These are phyloP conservation scores for Iris macrosiphon DNA, from an alignment of 106 monocot species.

Conservation along the genomic window DNA sequence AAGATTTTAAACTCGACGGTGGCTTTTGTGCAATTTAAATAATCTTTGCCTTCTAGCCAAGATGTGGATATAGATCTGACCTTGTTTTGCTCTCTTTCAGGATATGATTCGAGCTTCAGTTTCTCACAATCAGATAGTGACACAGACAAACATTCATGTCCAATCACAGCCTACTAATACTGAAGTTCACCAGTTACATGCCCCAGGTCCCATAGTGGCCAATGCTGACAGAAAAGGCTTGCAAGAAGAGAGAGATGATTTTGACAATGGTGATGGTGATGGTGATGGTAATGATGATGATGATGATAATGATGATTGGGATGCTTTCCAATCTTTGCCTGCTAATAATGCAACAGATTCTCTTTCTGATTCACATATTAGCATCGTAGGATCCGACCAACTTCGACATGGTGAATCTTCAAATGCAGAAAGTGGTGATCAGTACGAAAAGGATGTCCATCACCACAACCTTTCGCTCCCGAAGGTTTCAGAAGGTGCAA, in stretches of 20 bases:
- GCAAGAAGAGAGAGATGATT: constrained; percentile 5
- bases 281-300: constrained; percentile 40
- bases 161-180: constrained; percentile 12
- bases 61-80: not conserved
- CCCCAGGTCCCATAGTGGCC: constrained; percentile 6
- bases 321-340: constrained; percentile 83
- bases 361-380: constrained; percentile 1
- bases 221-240: constrained; percentile 1
- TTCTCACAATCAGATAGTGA: constrained; percentile 27
- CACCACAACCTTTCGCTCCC: not conserved
- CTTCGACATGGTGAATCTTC: not conserved
- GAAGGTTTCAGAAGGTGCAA: not conserved
- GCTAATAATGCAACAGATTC: constrained; percentile 24
- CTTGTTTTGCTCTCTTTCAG: constrained; percentile 27
- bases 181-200: constrained; percentile 13
- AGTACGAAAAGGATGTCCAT: not conserved
- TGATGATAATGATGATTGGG: constrained; percentile 87
- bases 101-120: constrained; percentile 80
- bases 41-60: no score
- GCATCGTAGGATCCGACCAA: not conserved
- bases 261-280: constrained; percentile 9
- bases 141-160: constrained; percentile 13
- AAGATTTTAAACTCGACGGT: no score
- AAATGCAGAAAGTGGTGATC: not conserved
- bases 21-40: no score